Evolutionary conservation across 805 yeast genomes (phyloP), one percentile per base, ranked within the genome.

Genomic region (Sugiyamaella floridensis): DNA sequence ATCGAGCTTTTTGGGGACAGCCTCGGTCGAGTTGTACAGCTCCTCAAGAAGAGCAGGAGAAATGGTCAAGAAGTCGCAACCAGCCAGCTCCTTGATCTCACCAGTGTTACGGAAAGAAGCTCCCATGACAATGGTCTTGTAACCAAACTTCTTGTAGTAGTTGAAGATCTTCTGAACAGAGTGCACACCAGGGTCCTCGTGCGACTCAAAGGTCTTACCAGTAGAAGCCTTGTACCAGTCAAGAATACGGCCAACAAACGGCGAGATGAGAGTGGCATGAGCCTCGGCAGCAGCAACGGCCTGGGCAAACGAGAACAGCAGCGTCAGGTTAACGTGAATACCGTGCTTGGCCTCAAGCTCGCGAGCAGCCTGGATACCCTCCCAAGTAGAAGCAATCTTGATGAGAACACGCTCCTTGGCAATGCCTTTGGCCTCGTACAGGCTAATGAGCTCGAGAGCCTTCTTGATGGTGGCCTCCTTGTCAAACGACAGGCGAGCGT

Each of bases 271-370:
- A 55, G 98, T 92, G 64, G 89, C 92, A 58, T 83, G 74, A 63
- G 98, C 99, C 78, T 93, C 99, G 62, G 99, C 99, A 77, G 92
- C 86, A 54, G 99, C 97, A 68, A 93, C 97, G 61, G 99, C 99
- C 78, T 93, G 99, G 53, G 82, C 87, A 68, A 89, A 88, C 41
- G 97, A 87, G 84, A 93, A 93, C 68, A 93, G 80, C 64, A 93
- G 76, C 54, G 99, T 93, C 79, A 93, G 80, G 82, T 93, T 93
- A 76, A 86, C 81, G 83, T 93, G 98, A 65, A 93, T 81, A 49
- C 82, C 89, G 78, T 93, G 79, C 74, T 93, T 82, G 61, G 83
- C 73, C 79, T 93, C 99, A 71, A 93, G 81, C 72, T 87, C 96
- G 71, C 83, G 82, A 54, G 99, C 99, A 63, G 99, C 99, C 75